Base-by-base conservation (phyloP, 2,329 filamentous ascomycete genomes). In the Alternaria gaisen region DNA sequence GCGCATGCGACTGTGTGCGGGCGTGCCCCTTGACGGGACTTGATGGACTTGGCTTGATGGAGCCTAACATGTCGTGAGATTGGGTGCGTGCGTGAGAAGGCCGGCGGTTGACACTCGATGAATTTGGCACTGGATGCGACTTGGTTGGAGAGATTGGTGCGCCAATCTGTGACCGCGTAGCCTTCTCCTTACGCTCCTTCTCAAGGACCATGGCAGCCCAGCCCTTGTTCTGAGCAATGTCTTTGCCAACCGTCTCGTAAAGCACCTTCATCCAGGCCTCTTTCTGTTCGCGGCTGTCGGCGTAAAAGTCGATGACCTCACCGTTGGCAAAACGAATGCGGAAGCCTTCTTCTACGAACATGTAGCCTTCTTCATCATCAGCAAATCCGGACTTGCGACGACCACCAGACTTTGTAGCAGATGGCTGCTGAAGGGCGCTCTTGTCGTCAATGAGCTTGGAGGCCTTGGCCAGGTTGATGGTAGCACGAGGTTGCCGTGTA, bases 291-390 rank as follows among this genome's bases (percentile, higher is more conserved):
- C 90, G 87, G 32, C 88, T 94, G 79, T 98, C 94, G 74, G 94
- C 95, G 76, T 99, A 98, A 78, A 98, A 98, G 83, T 98, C 94
- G 76, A 99, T 99, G 65, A 97, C 89, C 81, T 99, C 95, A 63
- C 95, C 95, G 74, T 99, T 99, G 77, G 92, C 96, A 81, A 99
- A 99, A 59, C 94, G 93, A 77, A 99, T 97, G 41, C 95, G 92
- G 90, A 99, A 99, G 3, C 95, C 95, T 78, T 99, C 95, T 79
- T 99, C 95, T 54, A 99, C 94, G 78, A 99, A 99, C 91, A 97
- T 97, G 83, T 99, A 99, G 42, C 95, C 95, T 77, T 99, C 95
- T 80, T 99, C 95, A 68, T 99, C 95, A 79, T 98, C 95, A 1
- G 94, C 94, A 78, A 99, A 99, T 11, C 92, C 95, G 34, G 94